Percentiles rank a stretch among this genome's conserved stretches.
Conservation (phyloP, 352 stramenopile species). For the Phytophthora agathidicida region DNA sequence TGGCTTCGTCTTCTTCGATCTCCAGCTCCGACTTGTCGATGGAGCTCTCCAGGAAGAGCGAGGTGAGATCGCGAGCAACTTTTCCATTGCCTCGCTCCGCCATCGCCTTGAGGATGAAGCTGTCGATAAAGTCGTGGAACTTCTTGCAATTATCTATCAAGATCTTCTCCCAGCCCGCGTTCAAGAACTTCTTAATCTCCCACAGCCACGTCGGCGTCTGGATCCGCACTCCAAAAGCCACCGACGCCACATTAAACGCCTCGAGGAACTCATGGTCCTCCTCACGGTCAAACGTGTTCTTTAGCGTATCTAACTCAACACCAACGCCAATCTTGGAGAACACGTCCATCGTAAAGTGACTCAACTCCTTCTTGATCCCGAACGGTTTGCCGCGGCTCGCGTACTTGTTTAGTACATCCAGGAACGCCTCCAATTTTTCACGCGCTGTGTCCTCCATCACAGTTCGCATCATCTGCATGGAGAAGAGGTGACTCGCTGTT, state of each 20-base stretch:
- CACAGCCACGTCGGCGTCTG: conserved; percentile 3
- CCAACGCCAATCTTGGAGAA: conserved; percentile 7
- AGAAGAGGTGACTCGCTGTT: conserved; percentile 2
- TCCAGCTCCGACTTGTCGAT: background rate
- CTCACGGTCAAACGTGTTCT: conserved; percentile 7
- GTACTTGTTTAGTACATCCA: background rate
- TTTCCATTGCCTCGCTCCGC: background rate
- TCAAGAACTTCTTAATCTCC: conserved; percentile 3
- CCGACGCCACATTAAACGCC: conserved; percentile 2
- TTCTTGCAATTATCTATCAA: conserved; percentile 2
- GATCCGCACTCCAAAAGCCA: conserved; percentile 3
- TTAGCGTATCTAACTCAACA: conserved; percentile 1
- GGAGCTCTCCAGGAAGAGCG: conserved; percentile 1
- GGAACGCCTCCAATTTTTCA: conserved; percentile 19
- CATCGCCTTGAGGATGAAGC: conserved; percentile 3
- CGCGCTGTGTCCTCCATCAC: conserved; percentile 30
- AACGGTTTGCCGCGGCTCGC: conserved; percentile 7
- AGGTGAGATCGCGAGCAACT: conserved; percentile 1
- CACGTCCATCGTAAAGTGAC: conserved; percentile 21
- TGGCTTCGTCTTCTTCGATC: conserved; percentile 23
- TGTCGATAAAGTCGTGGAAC: conserved; percentile 10
- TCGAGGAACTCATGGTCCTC: conserved; percentile 1
- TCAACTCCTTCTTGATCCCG: conserved; percentile 15
- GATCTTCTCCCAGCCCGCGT: conserved; percentile 6
- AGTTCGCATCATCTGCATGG: conserved; percentile 14